Evolutionary conservation across 441 rosid genomes (phyloP), one percentile per base, ranked within the genome.

Genomic region (Mallotus repandus): DNA sequence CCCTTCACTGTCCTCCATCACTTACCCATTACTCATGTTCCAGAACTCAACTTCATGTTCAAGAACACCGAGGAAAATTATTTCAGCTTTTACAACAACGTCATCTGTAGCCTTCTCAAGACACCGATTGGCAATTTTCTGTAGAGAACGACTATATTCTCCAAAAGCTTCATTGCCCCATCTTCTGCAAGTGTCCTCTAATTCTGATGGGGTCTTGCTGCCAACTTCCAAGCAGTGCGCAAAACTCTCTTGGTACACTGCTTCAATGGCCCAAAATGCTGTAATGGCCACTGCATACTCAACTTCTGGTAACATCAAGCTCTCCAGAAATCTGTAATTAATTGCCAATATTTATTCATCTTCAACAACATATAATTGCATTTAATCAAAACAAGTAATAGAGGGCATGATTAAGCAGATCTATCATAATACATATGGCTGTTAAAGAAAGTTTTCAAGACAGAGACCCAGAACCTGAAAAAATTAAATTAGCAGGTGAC

Each of bases 181-280:
- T 68, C 97, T 86, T 64, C 73, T 71, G 81, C 97, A 89, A 54
- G 91, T 82, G 59, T 82, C 80, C 16, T 56, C 74, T 4, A 89
- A 70, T 50, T 86, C 89, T 1, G 70, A 35, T 5, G 91, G 87
- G 58, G 86, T 83, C 21, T 75, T 83, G 55, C 72, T 73, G 73
- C 82, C 89, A 19, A 81, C 84, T 58, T 79, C 92, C 46, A 90
- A 76, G 83, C 93, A 90, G 69, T 80, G 85, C 15, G 87, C 87
- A 29, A 88, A 89, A 74, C 93, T 87, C 85, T 83, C 88, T 74
- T 83, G 92, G 77, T 90, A 90, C 68, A 85, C 88, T 1, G 89
- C 81, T 81, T 90, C 93, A 2, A 86, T 90, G 25, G 88, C 89
- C 95, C 93, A 91, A 19, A 86, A 83, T 21, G 87, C 91, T 7